phyloP scores from a whole-genome alignment of 192 early-diverging fungal species.

The Backusella tarrabulga region DNA sequence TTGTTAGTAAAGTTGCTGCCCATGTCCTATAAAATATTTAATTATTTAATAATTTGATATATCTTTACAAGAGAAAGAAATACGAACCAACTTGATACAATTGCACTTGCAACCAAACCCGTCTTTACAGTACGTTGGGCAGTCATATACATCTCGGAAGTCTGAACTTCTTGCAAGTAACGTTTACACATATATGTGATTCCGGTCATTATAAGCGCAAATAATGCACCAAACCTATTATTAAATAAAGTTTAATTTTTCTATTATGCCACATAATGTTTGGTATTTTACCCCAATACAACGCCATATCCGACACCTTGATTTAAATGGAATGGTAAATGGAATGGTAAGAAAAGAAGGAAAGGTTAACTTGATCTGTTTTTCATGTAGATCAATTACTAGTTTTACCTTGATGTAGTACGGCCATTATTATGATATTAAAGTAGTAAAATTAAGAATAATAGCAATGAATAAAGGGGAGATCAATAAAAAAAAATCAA shows the following conservation, averaged over 20 bases:
- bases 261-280: not conserved
- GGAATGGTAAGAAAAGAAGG: not conserved
- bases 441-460: not conserved
- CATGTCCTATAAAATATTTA: slow-evolving; percentile 17
- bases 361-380: not conserved
- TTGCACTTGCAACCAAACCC: slow-evolving; percentile 67
- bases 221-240: slow-evolving; percentile 19
- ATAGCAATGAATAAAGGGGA: not conserved
- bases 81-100: slow-evolving; percentile 61
- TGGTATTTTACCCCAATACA: slow-evolving; percentile 17
- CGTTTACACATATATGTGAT: slow-evolving; percentile 63
- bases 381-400: not conserved
- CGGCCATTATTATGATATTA: not conserved
- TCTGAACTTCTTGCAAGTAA: slow-evolving; percentile 61
- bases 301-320: slow-evolving; percentile 29
- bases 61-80: no score
- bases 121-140: slow-evolving; percentile 64
- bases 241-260: not conserved
- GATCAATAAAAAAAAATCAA: not conserved
- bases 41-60: not conserved
- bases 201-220: slow-evolving; percentile 51
- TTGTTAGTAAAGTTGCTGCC: slow-evolving; percentile 70
- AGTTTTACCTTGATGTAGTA: not conserved
- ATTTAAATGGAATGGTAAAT: not conserved
- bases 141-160: slow-evolving; percentile 70